Evolutionary conservation across 2,329 filamentous ascomycete species (phyloP).

Genomic region (Dendrostoma leiphaemia): DNA sequence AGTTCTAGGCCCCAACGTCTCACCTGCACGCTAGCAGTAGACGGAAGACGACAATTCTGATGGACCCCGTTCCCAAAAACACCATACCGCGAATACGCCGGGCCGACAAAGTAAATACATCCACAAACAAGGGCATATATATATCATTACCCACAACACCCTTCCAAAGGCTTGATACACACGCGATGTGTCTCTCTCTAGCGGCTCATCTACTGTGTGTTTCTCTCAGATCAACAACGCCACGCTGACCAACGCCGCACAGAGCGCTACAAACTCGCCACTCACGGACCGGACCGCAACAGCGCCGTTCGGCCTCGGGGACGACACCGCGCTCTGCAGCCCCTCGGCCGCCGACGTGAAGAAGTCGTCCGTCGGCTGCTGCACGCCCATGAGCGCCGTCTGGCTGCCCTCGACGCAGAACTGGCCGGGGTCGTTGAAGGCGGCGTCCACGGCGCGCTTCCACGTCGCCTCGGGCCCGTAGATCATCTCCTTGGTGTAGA

Average conservation of each 20-base stretch:
- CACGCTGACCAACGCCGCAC: constrained; percentile 6
- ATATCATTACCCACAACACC: too few relatives aligned
- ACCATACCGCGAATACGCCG: too few relatives aligned
- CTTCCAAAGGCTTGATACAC: too few relatives aligned
- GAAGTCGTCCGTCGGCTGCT: constrained; percentile 6
- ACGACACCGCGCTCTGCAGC: not conserved
- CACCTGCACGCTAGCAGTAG: too few relatives aligned
- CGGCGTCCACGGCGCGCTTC: constrained; percentile 36
- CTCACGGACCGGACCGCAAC: not conserved
- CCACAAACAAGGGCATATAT: too few relatives aligned
- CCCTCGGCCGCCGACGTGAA: not conserved
- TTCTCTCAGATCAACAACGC: constrained; percentile 1
- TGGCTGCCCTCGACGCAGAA: constrained; percentile 33
- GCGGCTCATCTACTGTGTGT: too few relatives aligned
- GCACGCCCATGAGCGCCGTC: constrained; percentile 20
- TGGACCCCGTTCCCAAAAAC: too few relatives aligned
- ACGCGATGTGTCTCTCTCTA: too few relatives aligned
- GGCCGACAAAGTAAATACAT: too few relatives aligned
- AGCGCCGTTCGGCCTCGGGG: not conserved
- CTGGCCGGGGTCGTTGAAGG: constrained; percentile 30
- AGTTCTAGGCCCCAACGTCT: too few relatives aligned
- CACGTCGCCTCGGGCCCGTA: constrained; percentile 38
- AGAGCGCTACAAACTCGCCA: not conserved
- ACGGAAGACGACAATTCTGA: too few relatives aligned
- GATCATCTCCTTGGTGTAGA: constrained; percentile 43